Evolutionary conservation across 2,329 filamentous ascomycete species (phyloP).

Genomic region (Dothidotthia symphoricarpi): DNA sequence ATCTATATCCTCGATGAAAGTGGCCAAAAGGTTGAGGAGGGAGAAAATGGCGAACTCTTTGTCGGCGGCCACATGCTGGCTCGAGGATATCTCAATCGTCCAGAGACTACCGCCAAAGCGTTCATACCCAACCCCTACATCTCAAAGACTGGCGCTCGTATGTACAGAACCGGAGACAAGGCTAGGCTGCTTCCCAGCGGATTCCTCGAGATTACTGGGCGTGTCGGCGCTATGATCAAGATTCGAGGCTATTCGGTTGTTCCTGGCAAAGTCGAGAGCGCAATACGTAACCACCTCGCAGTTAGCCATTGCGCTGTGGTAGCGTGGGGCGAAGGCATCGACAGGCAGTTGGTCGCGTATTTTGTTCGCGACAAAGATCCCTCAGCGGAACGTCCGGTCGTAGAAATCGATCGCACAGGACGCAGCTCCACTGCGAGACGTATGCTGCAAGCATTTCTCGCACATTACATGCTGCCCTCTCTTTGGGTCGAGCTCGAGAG

Average conservation of each 20-base stretch:
- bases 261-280: slow-evolving; percentile 72
- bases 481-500: slow-evolving; percentile 72
- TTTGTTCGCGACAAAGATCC: slow-evolving; percentile 66
- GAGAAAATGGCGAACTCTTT: slow-evolving; percentile 69
- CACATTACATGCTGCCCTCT: slow-evolving; percentile 80
- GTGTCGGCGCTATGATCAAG: slow-evolving; percentile 78
- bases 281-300: slow-evolving; percentile 66
- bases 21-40: slow-evolving; percentile 60
- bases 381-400: slow-evolving; percentile 56
- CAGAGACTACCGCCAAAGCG: slow-evolving; percentile 71
- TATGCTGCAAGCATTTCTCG: slow-evolving; percentile 63
- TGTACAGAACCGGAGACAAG: slow-evolving; percentile 74
- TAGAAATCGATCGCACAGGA: slow-evolving; percentile 68
- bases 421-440: slow-evolving; percentile 69
- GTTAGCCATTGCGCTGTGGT: slow-evolving; percentile 70
- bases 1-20: slow-evolving; percentile 72
- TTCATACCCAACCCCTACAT: slow-evolving; percentile 68
- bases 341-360: slow-evolving; percentile 74
- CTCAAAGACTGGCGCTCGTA: slow-evolving; percentile 58
- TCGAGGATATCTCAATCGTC: slow-evolving; percentile 75
- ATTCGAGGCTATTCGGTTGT: slow-evolving; percentile 76
- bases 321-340: slow-evolving; percentile 72
- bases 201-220: slow-evolving; percentile 70
- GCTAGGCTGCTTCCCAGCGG: slow-evolving; percentile 67
- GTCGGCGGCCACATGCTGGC: slow-evolving; percentile 69